A percentile compares a stretch with the other conserved stretches of the same genome.
phyloP scores from a whole-genome alignment of 2,329 filamentous ascomycete genomes.

The Phyllachora maydis region DNA sequence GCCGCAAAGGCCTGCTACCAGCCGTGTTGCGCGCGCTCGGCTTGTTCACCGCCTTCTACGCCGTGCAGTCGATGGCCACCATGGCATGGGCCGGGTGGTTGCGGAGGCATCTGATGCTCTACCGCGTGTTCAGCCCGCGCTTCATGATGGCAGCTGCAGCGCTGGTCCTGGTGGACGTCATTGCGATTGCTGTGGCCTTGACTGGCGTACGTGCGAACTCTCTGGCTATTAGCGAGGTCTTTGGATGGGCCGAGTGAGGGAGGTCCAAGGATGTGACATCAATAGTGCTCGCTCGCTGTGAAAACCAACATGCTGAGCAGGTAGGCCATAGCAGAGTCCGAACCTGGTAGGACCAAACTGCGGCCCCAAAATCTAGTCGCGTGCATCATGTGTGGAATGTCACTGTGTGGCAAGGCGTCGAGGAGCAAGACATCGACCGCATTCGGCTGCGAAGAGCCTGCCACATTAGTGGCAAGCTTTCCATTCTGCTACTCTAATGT shows the following conservation, averaged over 20 bases:
- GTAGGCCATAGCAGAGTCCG: too few relatives aligned
- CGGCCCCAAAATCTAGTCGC: too few relatives aligned
- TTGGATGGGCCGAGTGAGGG: slow-evolving; percentile 53
- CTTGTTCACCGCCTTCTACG: slow-evolving; percentile 65
- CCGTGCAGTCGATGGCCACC: slow-evolving; percentile 64
- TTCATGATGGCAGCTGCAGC: slow-evolving; percentile 67
- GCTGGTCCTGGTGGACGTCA: slow-evolving; percentile 57
- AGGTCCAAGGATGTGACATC: too few relatives aligned
- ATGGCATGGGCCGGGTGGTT: slow-evolving; percentile 81
- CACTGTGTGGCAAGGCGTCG: too few relatives aligned
- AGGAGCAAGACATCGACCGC: too few relatives aligned
- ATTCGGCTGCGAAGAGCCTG: too few relatives aligned
- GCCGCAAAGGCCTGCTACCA: slow-evolving; percentile 47
- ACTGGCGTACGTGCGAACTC: slow-evolving; percentile 57
- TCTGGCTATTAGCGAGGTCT: slow-evolving; percentile 64
- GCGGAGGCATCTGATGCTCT: slow-evolving; percentile 86
- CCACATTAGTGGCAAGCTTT: too few relatives aligned
- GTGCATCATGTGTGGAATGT: too few relatives aligned
- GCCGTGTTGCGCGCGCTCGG: slow-evolving; percentile 49
- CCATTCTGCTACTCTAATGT: too few relatives aligned
- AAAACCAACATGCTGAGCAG: too few relatives aligned
- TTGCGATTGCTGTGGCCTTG: slow-evolving; percentile 51
- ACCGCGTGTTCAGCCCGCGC: slow-evolving; percentile 75
- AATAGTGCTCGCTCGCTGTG: too few relatives aligned
- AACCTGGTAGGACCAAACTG: too few relatives aligned